Percentiles rank a stretch among this genome's conserved stretches.
Conservation (phyloP, 495 filamentous ascomycete genomes). For the Talaromyces thailandensis region DNA sequence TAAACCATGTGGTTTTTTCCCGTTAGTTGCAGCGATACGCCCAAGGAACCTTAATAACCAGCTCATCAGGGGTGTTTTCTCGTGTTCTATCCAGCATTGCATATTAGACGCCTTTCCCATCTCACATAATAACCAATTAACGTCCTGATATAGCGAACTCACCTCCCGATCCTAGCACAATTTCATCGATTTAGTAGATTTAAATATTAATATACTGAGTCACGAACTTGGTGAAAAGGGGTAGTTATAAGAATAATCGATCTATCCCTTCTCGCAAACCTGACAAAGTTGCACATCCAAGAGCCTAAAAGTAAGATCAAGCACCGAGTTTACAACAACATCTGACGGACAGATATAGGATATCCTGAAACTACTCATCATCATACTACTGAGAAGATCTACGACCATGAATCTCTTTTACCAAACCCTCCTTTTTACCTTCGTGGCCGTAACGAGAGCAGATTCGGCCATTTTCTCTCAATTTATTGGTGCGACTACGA, state of each 20-base stretch:
- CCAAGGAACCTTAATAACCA: background rate
- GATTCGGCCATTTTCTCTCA: constrained; percentile 5
- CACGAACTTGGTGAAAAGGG: background rate
- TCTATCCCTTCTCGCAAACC: background rate
- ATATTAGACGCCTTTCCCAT: background rate
- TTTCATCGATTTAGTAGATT: background rate
- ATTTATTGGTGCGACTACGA: constrained; percentile 2
- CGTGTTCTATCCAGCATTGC: background rate
- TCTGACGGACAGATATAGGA: background rate
- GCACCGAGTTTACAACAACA: background rate
- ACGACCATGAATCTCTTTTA: background rate
- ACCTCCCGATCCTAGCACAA: background rate
- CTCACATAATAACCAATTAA: background rate
- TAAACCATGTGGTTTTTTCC: background rate
- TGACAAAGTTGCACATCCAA: background rate
- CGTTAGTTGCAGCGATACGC: background rate
- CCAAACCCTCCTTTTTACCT: background rate
- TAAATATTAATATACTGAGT: background rate
- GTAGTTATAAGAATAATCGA: background rate
- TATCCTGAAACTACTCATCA: background rate
- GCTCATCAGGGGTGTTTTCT: background rate
- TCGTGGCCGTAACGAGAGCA: background rate
- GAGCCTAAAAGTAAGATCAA: background rate
- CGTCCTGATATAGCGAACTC: background rate
- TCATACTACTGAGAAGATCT: background rate